Percentiles rank a stretch among this genome's conserved stretches.
phyloP scores from a whole-genome alignment of 2,329 filamentous ascomycete genomes.

The Periconia sp. region DNA sequence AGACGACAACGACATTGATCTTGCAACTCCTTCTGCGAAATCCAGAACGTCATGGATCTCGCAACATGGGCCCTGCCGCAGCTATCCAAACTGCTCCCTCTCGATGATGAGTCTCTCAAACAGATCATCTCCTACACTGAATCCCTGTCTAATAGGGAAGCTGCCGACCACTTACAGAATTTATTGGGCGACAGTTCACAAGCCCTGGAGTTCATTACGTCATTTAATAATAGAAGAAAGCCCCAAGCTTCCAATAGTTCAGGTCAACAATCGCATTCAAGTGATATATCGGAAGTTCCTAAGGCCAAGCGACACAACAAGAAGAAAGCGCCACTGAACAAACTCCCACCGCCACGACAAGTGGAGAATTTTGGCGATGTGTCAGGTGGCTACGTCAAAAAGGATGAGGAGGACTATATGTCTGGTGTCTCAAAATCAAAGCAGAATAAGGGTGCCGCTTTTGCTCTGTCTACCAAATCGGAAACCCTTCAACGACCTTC shows the following conservation, averaged over 20 bases:
- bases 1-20: background rate
- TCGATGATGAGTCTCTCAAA: conserved; percentile 81
- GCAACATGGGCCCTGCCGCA: conserved; percentile 65
- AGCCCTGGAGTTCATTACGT: conserved; percentile 69
- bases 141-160: conserved; percentile 73
- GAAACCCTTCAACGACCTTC: conserved; percentile 43
- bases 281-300: conserved; percentile 32
- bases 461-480: conserved; percentile 55
- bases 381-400: conserved; percentile 75
- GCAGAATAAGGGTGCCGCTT: conserved; percentile 46
- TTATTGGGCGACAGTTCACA: conserved; percentile 84
- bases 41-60: conserved; percentile 39
- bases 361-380: conserved; percentile 64
- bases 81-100: conserved; percentile 76
- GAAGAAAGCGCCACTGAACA: conserved; percentile 44
- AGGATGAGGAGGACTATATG: conserved; percentile 74
- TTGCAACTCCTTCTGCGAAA: background rate
- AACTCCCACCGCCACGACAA: conserved; percentile 46
- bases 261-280: conserved; percentile 16
- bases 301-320: conserved; percentile 43
- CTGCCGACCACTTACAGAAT: conserved; percentile 82
- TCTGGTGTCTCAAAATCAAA: conserved; percentile 45
- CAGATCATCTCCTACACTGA: conserved; percentile 83
- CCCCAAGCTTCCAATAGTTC: conserved; percentile 30
- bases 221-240: conserved; percentile 69